Percentiles rank a stretch among this genome's conserved stretches.
Evolutionary conservation across 257 asterid genomes (phyloP).

Genomic region (Striga asiatica): DNA sequence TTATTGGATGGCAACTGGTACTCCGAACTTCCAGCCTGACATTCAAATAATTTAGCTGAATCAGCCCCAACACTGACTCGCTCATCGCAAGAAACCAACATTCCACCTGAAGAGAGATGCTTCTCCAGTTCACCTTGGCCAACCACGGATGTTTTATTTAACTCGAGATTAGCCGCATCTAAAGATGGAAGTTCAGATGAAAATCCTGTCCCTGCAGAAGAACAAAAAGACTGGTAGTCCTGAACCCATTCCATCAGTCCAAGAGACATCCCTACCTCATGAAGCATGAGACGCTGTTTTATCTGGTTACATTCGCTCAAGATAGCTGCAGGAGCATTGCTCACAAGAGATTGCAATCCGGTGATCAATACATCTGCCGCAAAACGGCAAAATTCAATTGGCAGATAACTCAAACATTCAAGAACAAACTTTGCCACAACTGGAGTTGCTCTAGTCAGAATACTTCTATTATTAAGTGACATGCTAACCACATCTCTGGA

Average conservation of each 20-base stretch:
- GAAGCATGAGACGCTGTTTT: conserved; percentile 73
- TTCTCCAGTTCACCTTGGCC: conserved; percentile 13
- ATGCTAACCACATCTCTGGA: conserved; percentile 17
- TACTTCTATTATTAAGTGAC: conserved; percentile 20
- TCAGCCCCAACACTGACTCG: conserved; percentile 14
- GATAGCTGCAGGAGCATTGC: conserved; percentile 63
- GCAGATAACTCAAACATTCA: conserved; percentile 74
- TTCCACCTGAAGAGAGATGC: conserved; percentile 13
- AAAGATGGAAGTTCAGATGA: conserved; percentile 32
- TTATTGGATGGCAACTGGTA: conserved; percentile 18
- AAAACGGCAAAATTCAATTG: conserved; percentile 73
- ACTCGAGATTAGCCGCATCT: conserved; percentile 19
- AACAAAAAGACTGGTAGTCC: conserved; percentile 46
- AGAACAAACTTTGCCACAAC: conserved; percentile 56
- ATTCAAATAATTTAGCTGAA: conserved; percentile 17
- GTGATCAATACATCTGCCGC: conserved; percentile 71
- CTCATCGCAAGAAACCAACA: conserved; percentile 4
- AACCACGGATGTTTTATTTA: conserved; percentile 17
- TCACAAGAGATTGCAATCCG: conserved; percentile 59
- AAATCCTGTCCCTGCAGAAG: conserved; percentile 26
- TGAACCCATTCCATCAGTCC: conserved; percentile 79
- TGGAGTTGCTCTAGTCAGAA: conserved; percentile 23
- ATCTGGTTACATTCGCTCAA: conserved; percentile 53
- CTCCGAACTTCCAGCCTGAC: conserved; percentile 14
- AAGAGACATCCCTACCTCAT: conserved; percentile 79